phyloP scores from a whole-genome alignment of 139 green algal species.

The Ettlia oleoabundans region DNA sequence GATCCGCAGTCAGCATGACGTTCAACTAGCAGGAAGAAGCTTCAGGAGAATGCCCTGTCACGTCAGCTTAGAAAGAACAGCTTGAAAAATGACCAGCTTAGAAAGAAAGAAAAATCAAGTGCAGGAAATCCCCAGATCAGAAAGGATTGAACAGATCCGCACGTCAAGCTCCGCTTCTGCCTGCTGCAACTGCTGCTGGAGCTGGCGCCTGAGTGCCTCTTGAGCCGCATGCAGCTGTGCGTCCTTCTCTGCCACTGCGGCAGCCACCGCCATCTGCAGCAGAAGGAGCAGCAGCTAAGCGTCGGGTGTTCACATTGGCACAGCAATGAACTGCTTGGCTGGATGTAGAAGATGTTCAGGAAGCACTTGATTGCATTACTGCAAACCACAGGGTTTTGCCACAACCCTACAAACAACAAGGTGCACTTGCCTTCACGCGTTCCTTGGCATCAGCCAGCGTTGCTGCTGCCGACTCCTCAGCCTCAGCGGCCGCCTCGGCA shows the following conservation, averaged over 20 bases:
- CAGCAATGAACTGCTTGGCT: too few relatives aligned
- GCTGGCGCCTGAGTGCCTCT: constrained; percentile 15
- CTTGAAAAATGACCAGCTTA: too few relatives aligned
- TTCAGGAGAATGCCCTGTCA: too few relatives aligned
- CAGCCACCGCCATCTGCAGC: constrained; percentile 3
- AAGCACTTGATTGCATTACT: too few relatives aligned
- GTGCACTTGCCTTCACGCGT: constrained; percentile 21
- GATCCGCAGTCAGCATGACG: too few relatives aligned
- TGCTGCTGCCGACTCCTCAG: background rate
- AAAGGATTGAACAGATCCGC: background rate
- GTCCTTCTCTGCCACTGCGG: constrained; percentile 27
- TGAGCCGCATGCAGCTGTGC: constrained; percentile 28
- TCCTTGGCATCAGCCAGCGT: constrained; percentile 15
- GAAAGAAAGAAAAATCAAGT: background rate
- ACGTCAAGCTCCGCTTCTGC: constrained; percentile 28
- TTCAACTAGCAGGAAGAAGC: too few relatives aligned
- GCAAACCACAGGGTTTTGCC: too few relatives aligned
- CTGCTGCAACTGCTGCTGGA: constrained; percentile 29
- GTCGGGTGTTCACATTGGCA: background rate
- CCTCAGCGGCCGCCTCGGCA: background rate
- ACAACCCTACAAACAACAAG: too few relatives aligned
- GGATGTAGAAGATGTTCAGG: too few relatives aligned
- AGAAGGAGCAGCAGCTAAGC: background rate
- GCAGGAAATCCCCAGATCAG: background rate
- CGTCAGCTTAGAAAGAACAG: too few relatives aligned